Conservation (phyloP, 768 basidiomycete genomes). For the Boletus sp. region DNA sequence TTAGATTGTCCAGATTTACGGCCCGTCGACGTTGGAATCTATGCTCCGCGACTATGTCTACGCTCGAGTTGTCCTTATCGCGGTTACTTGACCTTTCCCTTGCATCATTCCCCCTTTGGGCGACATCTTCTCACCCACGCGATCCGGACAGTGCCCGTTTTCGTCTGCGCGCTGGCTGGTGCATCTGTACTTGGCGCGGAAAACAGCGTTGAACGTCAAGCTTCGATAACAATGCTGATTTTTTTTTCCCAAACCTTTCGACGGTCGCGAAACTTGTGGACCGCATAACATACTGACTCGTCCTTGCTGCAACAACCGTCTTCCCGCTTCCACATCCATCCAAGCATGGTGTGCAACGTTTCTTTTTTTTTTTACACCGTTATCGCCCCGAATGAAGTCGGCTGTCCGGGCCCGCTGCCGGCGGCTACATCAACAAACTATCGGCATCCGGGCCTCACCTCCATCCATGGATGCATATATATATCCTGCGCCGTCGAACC, state of each 20-base stretch:
- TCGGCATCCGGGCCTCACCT: background rate
- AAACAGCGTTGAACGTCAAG: background rate
- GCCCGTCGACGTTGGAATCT: background rate
- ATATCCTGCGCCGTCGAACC: background rate
- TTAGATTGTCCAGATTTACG: background rate
- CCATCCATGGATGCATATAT: background rate
- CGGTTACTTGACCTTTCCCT: background rate
- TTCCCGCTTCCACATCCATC: background rate
- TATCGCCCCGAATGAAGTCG: background rate
- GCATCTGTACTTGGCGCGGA: background rate
- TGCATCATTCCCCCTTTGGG: constrained; percentile 5
- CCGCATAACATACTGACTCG: too few species aligned
- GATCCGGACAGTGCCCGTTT: background rate
- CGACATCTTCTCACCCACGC: background rate
- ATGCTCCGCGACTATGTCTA: background rate
- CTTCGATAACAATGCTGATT: background rate
- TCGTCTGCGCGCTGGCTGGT: background rate
- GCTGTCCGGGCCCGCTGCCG: too few species aligned
- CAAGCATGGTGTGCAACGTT: background rate
- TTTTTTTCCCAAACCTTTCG: background rate
- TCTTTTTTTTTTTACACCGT: background rate
- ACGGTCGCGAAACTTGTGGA: background rate
- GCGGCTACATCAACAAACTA: background rate
- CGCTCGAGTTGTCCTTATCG: background rate
- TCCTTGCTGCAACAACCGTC: background rate